Percentiles rank a stretch among this genome's conserved stretches.
Conservation (phyloP, 352 stramenopile species). For the Blastocystis sp. region DNA sequence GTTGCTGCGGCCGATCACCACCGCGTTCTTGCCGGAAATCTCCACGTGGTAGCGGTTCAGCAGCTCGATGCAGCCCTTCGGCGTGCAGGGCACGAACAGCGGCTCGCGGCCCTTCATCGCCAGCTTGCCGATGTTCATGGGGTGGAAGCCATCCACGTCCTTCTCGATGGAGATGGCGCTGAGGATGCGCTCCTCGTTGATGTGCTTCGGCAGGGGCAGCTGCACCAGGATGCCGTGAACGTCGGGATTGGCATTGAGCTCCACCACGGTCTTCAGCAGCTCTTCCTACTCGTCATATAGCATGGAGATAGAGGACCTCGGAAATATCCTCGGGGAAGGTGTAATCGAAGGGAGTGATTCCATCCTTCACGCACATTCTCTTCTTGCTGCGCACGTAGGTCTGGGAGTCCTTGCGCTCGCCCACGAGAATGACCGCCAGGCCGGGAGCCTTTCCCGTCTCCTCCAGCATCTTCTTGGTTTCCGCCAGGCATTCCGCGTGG, state of each 20-base stretch:
- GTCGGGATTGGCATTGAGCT: constrained; percentile 80
- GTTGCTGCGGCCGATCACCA: constrained; percentile 92
- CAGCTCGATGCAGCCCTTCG: constrained; percentile 83
- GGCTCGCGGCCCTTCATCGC: constrained; percentile 81
- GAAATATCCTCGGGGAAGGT: constrained; percentile 77
- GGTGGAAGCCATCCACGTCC: constrained; percentile 96
- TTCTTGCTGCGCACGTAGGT: constrained; percentile 80
- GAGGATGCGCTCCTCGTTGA: constrained; percentile 88
- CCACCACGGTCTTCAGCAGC: constrained; percentile 77
- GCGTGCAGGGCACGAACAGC: constrained; percentile 90
- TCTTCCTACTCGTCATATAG: constrained; percentile 72
- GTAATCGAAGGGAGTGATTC: constrained; percentile 82
- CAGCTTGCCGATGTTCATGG: constrained; percentile 90
- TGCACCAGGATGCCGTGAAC: constrained; percentile 95
- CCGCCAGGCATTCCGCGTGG: constrained; percentile 22
- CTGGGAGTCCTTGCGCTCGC: constrained; percentile 86
- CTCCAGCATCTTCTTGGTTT: constrained; percentile 59
- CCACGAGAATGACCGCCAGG: constrained; percentile 94
- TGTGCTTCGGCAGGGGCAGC: constrained; percentile 87
- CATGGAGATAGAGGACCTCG: constrained; percentile 72
- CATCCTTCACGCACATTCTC: constrained; percentile 86
- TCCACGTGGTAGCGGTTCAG: constrained; percentile 84
- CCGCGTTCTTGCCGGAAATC: constrained; percentile 87
- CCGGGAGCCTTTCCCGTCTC: constrained; percentile 78
- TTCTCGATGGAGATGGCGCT: constrained; percentile 87